A percentile compares a stretch with the other conserved stretches of the same genome.
Evolutionary conservation across 352 stramenopile species (phyloP).

Genomic region (Phytophthora sp.): DNA sequence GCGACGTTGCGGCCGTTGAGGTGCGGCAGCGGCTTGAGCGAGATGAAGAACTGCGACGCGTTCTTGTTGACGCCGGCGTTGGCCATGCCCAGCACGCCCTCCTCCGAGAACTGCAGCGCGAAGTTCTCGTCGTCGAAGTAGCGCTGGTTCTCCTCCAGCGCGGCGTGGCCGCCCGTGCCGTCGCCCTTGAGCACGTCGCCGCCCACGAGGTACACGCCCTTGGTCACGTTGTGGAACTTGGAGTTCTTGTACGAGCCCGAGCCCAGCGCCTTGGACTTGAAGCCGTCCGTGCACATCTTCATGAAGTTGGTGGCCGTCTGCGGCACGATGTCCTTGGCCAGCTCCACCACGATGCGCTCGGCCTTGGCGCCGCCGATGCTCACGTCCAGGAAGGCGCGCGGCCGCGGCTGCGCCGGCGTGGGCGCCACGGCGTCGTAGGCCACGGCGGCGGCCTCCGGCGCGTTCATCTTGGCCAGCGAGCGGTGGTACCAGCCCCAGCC

Average conservation of each 20-base stretch:
- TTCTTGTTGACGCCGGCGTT: conserved; percentile 98
- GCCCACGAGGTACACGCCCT: conserved; percentile 77
- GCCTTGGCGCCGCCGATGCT: conserved; percentile 80
- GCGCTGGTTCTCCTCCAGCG: conserved; percentile 65
- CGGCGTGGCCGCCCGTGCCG: conserved; percentile 80
- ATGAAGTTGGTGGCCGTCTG: conserved; percentile 80
- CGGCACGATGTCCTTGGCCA: conserved; percentile 85
- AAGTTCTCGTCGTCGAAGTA: conserved; percentile 91
- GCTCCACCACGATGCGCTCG: conserved; percentile 81
- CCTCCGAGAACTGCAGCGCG: conserved; percentile 83
- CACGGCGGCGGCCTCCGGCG: conserved; percentile 51
- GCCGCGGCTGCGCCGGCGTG: conserved; percentile 54
- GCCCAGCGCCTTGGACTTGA: conserved; percentile 61
- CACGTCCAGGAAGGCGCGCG: conserved; percentile 81
- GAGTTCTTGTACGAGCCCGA: conserved; percentile 84
- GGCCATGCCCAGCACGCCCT: conserved; percentile 95
- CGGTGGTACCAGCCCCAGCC: conserved; percentile 87
- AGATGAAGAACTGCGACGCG: conserved; percentile 99
- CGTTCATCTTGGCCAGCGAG: conserved; percentile 86
- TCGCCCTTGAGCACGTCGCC: conserved; percentile 79
- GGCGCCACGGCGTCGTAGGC: conserved; percentile 77
- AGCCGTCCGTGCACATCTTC: conserved; percentile 74
- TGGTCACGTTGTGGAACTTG: conserved; percentile 87
- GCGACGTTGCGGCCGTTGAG: conserved; percentile 89
- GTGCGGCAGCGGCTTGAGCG: conserved; percentile 78